phyloP scores from a whole-genome alignment of 768 basidiomycete genomes.

The Kwoniella europaea region DNA sequence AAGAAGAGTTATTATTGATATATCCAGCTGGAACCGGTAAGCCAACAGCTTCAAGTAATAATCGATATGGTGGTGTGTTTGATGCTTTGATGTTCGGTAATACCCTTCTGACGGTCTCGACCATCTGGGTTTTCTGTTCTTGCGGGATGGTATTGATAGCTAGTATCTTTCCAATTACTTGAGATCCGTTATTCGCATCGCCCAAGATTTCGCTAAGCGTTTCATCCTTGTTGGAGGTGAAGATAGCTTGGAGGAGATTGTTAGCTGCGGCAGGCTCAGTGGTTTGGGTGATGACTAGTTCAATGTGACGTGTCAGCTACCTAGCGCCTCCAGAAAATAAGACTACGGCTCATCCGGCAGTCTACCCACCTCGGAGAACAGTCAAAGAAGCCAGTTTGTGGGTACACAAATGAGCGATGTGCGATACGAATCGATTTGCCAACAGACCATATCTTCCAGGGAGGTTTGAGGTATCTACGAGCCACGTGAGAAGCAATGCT shows the following conservation, averaged over 20 bases:
- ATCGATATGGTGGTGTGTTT: slow-evolving; percentile 90
- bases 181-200: slow-evolving; percentile 90
- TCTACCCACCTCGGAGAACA: slow-evolving; percentile 73
- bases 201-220: slow-evolving; percentile 90
- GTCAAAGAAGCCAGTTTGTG: slow-evolving; percentile 96
- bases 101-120: slow-evolving; percentile 88
- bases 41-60: slow-evolving; percentile 92
- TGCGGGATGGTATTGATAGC: slow-evolving; percentile 83
- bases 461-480: slow-evolving; percentile 91
- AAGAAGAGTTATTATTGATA: slow-evolving; percentile 27
- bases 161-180: slow-evolving; percentile 79
- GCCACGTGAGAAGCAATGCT: slow-evolving; percentile 91
- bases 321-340: neutral
- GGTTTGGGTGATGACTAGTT: slow-evolving; percentile 83
- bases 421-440: slow-evolving; percentile 94
- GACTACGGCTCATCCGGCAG: neutral
- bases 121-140: slow-evolving; percentile 68
- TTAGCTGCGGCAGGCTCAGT: slow-evolving; percentile 85
- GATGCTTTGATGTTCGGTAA: slow-evolving; percentile 86
- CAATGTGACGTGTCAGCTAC: neutral
- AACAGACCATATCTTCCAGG: slow-evolving; percentile 93
- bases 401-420: slow-evolving; percentile 93
- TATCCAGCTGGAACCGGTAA: slow-evolving; percentile 66
- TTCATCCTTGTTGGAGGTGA: slow-evolving; percentile 85
- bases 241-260: slow-evolving; percentile 85